Evolutionary conservation across 768 basidiomycete species (phyloP).

Genomic region (Hygrophorus russula): DNA sequence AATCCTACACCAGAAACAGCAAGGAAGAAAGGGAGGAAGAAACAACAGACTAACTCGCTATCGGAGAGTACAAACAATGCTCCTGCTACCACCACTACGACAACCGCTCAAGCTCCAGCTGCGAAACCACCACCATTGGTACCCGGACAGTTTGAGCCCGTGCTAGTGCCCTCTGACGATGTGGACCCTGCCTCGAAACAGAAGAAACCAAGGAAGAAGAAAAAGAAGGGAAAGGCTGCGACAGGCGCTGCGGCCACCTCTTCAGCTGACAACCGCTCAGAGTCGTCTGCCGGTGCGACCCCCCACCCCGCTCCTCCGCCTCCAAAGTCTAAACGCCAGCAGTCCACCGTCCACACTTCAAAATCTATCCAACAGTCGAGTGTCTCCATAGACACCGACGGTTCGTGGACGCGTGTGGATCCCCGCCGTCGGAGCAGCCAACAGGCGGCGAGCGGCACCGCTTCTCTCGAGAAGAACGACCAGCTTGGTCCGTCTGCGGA

Average conservation of each 20-base stretch:
- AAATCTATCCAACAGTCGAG: slow-evolving; percentile 20
- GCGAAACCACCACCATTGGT: slow-evolving; percentile 25
- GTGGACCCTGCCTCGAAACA: slow-evolving; percentile 6
- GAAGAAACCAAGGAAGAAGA: slow-evolving; percentile 34
- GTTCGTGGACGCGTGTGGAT: slow-evolving; percentile 67
- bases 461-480: background rate
- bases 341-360: slow-evolving; percentile 3
- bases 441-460: background rate
- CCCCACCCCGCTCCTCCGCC: slow-evolving; percentile 7
- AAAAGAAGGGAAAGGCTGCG: slow-evolving; percentile 23
- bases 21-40: slow-evolving; percentile 17
- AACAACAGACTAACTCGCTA: slow-evolving; percentile 15
- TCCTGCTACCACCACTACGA: slow-evolving; percentile 7
- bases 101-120: background rate
- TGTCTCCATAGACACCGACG: slow-evolving; percentile 38
- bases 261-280: slow-evolving; percentile 7
- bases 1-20: background rate
- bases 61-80: slow-evolving; percentile 7
- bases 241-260: slow-evolving; percentile 2
- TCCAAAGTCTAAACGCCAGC: slow-evolving; percentile 2
- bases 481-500: background rate
- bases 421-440: slow-evolving; percentile 22
- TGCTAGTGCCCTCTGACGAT: slow-evolving; percentile 2
- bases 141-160: slow-evolving; percentile 35
- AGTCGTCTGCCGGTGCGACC: slow-evolving; percentile 9